Evolutionary conservation across 2,329 filamentous ascomycete genomes (phyloP), one percentile per base, ranked within the genome.

Genomic region (Aspergillus latus): DNA sequence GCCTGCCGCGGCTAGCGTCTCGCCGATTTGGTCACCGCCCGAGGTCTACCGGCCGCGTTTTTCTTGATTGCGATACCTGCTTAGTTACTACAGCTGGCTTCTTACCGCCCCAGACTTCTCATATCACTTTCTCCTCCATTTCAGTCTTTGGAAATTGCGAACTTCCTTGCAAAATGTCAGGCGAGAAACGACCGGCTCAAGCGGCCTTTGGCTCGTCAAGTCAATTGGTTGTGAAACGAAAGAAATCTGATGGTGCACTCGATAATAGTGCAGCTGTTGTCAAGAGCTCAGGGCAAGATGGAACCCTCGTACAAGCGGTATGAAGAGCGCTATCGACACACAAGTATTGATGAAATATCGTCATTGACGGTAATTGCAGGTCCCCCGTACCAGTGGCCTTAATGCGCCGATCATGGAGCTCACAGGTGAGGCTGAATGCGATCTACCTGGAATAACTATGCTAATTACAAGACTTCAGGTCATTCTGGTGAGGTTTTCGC

Each of bases 361-460:
- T 49, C n/a, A 6, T 65, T 66, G 62, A 59, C n/a, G 51, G 57
- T 58, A 28, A 44, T 45, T 59, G 47, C 74, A 96, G 92, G 83
- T 84, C 60, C 84, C 88, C 52, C 84, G 91, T 65, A 92, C 91
- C 46, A 95, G 91, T 72, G 86, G 84, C 50, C 82, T 99, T 30
- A 87, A 95, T 72, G 89, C 93, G 56, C 92, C 93, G 1, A 88
- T 97, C 44, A 97, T 97, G 92, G 91, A 97, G 76, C 80, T 99
- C 54, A 88, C 88, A 49, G 92, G 90, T 69, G 84, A 56, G 42
- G 9, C 47, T 42, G 15, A 34, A 46, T 32, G 6, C 11, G 3
- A 21, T 15, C 21, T 26, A 15, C 40, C 10, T 32, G 39, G 28
- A 15, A 10, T 37, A 7, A 29, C 4, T 51, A 2, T 42, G 37